A percentile compares a stretch with the other conserved stretches of the same genome.
phyloP scores from a whole-genome alignment of 306 rosid species.

The Arachis stenosperma region DNA sequence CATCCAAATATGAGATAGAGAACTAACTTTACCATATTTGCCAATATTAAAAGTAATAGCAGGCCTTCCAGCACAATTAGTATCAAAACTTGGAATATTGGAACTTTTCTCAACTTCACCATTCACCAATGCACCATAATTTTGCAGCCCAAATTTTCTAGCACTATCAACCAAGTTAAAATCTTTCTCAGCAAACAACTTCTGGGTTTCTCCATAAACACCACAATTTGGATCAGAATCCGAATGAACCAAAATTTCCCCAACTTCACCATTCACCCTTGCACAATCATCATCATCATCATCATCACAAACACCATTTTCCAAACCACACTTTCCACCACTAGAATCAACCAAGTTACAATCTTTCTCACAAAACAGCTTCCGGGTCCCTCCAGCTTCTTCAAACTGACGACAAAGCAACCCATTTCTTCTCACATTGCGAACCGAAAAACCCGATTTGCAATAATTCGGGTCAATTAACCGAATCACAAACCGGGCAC shows the following conservation, averaged over 20 bases:
- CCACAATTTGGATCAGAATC: constrained; percentile 3
- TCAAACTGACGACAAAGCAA: constrained; percentile 24
- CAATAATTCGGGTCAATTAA: constrained; percentile 36
- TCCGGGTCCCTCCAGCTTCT: constrained; percentile 38
- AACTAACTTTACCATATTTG: constrained; percentile 60
- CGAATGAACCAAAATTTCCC: constrained; percentile 24
- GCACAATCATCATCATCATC: constrained; percentile 4
- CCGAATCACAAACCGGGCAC: constrained; percentile 56
- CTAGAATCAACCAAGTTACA: constrained; percentile 28
- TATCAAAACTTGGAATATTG: constrained; percentile 20
- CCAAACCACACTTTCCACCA: constrained; percentile 28
- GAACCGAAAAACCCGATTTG: constrained; percentile 23
- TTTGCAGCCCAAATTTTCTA: constrained; percentile 26
- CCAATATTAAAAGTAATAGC: constrained; percentile 54
- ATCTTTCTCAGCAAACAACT: constrained; percentile 25
- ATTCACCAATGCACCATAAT: constrained; percentile 19
- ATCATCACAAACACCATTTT: constrained; percentile 7
- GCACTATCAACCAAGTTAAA: constrained; percentile 28
- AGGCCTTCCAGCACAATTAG: constrained; percentile 25
- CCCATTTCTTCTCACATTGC: background rate
- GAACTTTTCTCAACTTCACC: constrained; percentile 31
- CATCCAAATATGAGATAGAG: constrained; percentile 66
- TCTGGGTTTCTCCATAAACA: constrained; percentile 32
- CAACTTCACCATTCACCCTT: constrained; percentile 23
- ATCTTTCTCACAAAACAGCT: constrained; percentile 27